Percentiles rank a stretch among this genome's conserved stretches.
phyloP scores from a whole-genome alignment of 129 eudicot species.

The Escallonia herrerae region DNA sequence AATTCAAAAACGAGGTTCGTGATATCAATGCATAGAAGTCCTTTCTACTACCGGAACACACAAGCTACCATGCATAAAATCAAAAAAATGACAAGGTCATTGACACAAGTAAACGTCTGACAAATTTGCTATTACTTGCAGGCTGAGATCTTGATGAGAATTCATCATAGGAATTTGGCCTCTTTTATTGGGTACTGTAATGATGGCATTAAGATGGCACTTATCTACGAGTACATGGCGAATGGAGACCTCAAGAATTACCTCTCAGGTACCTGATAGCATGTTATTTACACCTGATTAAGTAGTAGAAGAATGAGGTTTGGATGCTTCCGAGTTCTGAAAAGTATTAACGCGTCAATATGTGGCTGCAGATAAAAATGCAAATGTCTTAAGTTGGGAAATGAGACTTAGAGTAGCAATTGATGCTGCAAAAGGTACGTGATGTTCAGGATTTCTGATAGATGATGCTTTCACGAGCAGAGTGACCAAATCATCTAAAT shows the following conservation, averaged over 20 bases:
- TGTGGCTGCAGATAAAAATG: conserved; percentile 17
- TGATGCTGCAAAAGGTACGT: conserved; percentile 41
- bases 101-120: neutral
- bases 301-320: neutral
- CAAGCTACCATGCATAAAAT: neutral
- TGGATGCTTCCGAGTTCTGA: neutral
- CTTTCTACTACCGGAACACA: neutral
- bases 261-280: conserved; percentile 21
- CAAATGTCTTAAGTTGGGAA: conserved; percentile 30
- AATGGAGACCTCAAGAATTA: conserved; percentile 33
- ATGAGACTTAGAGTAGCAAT: conserved; percentile 32
- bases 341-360: neutral
- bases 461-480: neutral
- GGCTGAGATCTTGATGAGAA: conserved; percentile 45
- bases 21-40: neutral
- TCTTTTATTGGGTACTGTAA: conserved; percentile 34
- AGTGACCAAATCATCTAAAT: neutral
- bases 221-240: conserved; percentile 35
- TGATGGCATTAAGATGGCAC: conserved; percentile 34
- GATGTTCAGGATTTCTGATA: neutral
- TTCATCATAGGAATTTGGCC: conserved; percentile 41
- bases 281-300: neutral
- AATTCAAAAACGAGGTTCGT: conserved; percentile 31
- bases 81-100: too few relatives aligned
- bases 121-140: conserved; percentile 2